Base-by-base conservation (phyloP, 225 moss, liverwort and hornwort species). In the Polytrichum formosum region DNA sequence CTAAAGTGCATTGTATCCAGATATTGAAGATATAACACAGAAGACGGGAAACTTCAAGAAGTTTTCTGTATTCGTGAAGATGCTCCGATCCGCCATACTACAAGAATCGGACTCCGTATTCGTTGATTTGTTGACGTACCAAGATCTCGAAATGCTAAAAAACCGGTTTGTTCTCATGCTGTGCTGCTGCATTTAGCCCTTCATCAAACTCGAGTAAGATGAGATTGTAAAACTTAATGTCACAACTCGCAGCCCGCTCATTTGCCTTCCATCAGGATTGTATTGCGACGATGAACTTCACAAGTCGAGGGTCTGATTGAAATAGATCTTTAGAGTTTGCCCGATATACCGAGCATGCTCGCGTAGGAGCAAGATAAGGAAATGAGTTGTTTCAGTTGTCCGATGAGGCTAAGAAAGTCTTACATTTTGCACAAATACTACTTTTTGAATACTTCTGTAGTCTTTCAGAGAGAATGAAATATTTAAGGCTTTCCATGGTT, bases 41-140 rank as follows among this genome's bases (percentile, higher is more conserved):
- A 86, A 91, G 72, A 94, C 92, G 5, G 92, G 94, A 54, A 98
- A 90, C 70, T 83, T 85, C 64, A 98, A 98, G 75, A 94, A 83
- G 68, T 97, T 97, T 62, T 67, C 85, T 66, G 91, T 85, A 19
- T 94, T 94, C 56, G 94, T 94, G 63, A 94, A 92, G 81, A 98
- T 98, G 97, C 79, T 98, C 28, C 84, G 80, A 56, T 92, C 86
- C 60, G 92, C 91, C 54, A 90, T 90, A 30, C 63, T 81, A 18
- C 85, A 84, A 8, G 85, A 92, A 82, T 89, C 93, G 13, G 84
- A 88, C 61, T 84, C 92, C 13, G 83, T 98, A 67, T 80, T 86
- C 62, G 83, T 94, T 72, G 97, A 98, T 67, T 85, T 98, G 67
- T 76, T 98, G 37, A 94, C 97, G 20, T 93, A 90, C 71, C 94